Conservation (phyloP, 345 rosid species). For the Jatropha curcas region DNA sequence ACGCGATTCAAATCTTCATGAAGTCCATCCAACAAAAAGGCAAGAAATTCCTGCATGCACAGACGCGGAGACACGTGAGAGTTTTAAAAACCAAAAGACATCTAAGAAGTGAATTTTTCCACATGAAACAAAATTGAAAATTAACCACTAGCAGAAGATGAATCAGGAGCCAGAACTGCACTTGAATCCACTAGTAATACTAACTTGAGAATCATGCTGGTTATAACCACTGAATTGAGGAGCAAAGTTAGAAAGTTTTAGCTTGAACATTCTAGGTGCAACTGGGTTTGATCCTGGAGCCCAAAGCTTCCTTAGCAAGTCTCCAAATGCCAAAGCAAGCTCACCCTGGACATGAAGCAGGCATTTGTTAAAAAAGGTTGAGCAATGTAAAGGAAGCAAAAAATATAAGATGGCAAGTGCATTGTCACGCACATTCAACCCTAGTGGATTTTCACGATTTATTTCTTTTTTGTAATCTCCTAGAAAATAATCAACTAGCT, state of each 20-base stretch:
- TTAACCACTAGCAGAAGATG: background rate
- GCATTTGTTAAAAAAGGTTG: background rate
- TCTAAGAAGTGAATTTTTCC: background rate
- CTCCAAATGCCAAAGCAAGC: slow-evolving; percentile 30
- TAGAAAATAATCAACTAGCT: slow-evolving; percentile 85
- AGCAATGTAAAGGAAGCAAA: background rate
- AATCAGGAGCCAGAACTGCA: background rate
- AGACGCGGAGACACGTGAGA: background rate
- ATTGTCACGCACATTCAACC: slow-evolving; percentile 53
- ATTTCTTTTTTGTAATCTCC: slow-evolving; percentile 81
- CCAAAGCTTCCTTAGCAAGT: slow-evolving; percentile 29
- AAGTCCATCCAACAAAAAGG: slow-evolving; percentile 35
- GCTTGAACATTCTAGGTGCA: slow-evolving; percentile 27
- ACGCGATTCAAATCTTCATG: slow-evolving; percentile 35
- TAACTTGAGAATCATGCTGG: slow-evolving; percentile 33
- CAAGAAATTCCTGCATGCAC: slow-evolving; percentile 26
- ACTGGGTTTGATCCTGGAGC: slow-evolving; percentile 19
- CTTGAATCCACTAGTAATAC: slow-evolving; percentile 1
- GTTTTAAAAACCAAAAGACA: background rate
- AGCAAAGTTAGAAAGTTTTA: slow-evolving; percentile 25
- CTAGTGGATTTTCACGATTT: slow-evolving; percentile 78
- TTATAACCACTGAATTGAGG: slow-evolving; percentile 32
- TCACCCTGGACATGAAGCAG: slow-evolving; percentile 17
- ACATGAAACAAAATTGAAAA: background rate
- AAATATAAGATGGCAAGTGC: background rate